These are phyloP conservation scores for Arthroderma sp. DNA, from an alignment of 2,329 filamentous ascomycete species.

Conservation along the genomic window DNA sequence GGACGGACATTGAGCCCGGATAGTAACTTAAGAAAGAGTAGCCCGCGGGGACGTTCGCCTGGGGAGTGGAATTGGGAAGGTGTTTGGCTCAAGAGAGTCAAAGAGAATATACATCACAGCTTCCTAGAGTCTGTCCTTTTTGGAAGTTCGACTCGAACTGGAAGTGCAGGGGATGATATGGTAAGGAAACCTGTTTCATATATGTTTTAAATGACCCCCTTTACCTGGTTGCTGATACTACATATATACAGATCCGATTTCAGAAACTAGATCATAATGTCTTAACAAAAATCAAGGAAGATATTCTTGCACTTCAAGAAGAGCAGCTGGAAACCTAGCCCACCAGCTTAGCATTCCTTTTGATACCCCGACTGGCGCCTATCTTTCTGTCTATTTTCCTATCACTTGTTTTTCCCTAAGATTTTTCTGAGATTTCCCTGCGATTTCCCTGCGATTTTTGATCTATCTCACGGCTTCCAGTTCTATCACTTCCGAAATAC, in stretches of 20 bases:
- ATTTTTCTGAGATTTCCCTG: neutral
- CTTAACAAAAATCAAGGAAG: slow-evolving; percentile 26
- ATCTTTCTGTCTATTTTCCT: neutral
- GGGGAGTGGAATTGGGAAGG: slow-evolving; percentile 97
- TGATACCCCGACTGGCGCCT: neutral
- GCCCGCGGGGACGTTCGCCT: slow-evolving; percentile 44
- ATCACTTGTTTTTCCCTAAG: neutral
- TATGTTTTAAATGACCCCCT: neutral
- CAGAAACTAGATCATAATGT: slow-evolving; percentile 26
- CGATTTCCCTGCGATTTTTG: neutral
- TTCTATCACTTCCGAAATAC: neutral
- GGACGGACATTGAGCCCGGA: slow-evolving; percentile 8
- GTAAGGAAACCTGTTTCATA: neutral
- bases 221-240: slow-evolving; percentile 6
- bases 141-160: slow-evolving; percentile 45
- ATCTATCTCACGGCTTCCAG: neutral
- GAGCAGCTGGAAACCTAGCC: neutral
- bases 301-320: slow-evolving; percentile 22
- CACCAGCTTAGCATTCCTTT: neutral
- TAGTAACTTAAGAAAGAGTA: slow-evolving; percentile 33
- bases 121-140: slow-evolving; percentile 69
- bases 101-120: slow-evolving; percentile 63
- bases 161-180: slow-evolving; percentile 50
- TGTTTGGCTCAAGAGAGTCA: slow-evolving; percentile 85
- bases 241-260: slow-evolving; percentile 28